Conservation (phyloP, 768 basidiomycete genomes). For the Mycena alexandri region DNA sequence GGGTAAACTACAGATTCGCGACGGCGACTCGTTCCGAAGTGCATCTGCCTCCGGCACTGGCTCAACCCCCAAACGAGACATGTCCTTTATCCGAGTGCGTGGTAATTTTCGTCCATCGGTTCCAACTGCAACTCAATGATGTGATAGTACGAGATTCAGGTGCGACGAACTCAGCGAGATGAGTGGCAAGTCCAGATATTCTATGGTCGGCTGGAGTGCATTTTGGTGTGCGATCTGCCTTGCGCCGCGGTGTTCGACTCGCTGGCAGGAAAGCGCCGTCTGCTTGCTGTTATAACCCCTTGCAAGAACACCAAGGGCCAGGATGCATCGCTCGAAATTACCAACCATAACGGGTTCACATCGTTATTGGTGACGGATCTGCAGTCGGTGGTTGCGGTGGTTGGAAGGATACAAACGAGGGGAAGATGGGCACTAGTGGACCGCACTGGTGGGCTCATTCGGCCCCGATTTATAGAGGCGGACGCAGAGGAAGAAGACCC, state of each 20-base stretch:
- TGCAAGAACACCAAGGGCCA: not conserved
- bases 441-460: no score
- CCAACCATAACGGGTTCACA: no score
- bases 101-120: not conserved
- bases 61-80: not conserved
- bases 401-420: no score
- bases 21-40: constrained; percentile 39
- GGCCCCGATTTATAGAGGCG: no score
- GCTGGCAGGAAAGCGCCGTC: not conserved
- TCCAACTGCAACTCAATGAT: no score
- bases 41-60: not conserved
- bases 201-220: constrained; percentile 36
- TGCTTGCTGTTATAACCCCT: constrained; percentile 34
- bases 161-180: no score
- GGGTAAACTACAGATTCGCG: constrained; percentile 41
- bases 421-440: no score
- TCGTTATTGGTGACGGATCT: no score
- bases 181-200: constrained; percentile 5
- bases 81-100: constrained; percentile 10
- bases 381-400: no score
- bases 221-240: constrained; percentile 32
- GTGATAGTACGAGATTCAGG: no score
- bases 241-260: not conserved
- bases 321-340: no score
- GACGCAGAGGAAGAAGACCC: no score